These are phyloP conservation scores for Pseudogymnoascus sp. DNA, from an alignment of 2,329 filamentous ascomycete species.

Conservation along the genomic window DNA sequence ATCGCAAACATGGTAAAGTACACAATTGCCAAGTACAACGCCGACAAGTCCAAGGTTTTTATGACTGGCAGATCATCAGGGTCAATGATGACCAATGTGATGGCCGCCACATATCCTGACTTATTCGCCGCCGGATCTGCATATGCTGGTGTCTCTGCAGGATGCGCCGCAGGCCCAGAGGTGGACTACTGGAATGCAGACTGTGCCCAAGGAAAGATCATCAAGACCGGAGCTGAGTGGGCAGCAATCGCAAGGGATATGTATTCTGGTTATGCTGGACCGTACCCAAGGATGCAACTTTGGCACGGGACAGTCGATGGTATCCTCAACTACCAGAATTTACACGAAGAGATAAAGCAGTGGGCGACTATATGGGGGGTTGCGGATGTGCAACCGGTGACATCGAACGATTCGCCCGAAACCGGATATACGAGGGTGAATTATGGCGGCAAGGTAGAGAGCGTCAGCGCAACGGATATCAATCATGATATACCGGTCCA, in stretches of 20 bases:
- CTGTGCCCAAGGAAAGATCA: conserved; percentile 32
- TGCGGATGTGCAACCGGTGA: background rate
- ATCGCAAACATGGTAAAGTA: conserved; percentile 54
- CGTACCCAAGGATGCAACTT: conserved; percentile 32
- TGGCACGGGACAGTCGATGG: conserved; percentile 33
- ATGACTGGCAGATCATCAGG: conserved; percentile 43
- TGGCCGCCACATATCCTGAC: conserved; percentile 40
- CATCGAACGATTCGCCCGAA: background rate
- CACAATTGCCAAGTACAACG: conserved; percentile 43
- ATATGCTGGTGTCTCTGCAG: conserved; percentile 38
- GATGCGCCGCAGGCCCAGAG: conserved; percentile 30
- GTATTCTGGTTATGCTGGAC: conserved; percentile 31
- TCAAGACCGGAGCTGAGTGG: conserved; percentile 37
- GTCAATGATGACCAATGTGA: conserved; percentile 45
- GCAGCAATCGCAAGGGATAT: conserved; percentile 37
- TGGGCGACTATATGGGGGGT: conserved; percentile 35
- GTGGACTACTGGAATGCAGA: conserved; percentile 38
- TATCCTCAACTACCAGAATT: conserved; percentile 33
- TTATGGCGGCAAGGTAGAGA: background rate
- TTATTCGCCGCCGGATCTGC: conserved; percentile 38
- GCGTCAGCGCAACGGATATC: background rate
- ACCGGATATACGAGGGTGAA: background rate
- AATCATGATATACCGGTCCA: background rate
- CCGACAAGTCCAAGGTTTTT: conserved; percentile 43
- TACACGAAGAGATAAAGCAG: conserved; percentile 37